phyloP scores from a whole-genome alignment of 1,139 yeast species.

The Yamadazyma blattariae region DNA sequence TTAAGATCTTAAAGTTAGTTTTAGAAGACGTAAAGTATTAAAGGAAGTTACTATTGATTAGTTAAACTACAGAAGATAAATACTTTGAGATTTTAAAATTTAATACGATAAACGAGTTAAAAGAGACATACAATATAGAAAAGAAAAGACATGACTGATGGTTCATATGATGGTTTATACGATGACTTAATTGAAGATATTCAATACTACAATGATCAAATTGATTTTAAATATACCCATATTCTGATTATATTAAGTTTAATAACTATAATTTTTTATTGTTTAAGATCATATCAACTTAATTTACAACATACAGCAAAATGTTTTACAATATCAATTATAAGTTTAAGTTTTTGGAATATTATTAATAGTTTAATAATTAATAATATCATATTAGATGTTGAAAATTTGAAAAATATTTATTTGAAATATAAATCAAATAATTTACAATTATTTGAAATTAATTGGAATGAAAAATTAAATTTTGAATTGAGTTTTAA shows the following conservation, averaged over 20 bases:
- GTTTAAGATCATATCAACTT: conserved; percentile 1
- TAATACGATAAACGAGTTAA: too few relatives aligned
- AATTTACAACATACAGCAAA: not conserved
- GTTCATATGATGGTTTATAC: too few relatives aligned
- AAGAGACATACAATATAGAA: too few relatives aligned
- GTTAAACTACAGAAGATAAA: too few relatives aligned
- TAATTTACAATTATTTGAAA: too few relatives aligned
- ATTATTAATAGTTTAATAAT: not conserved
- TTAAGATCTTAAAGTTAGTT: too few relatives aligned
- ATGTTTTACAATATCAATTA: not conserved
- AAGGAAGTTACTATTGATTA: too few relatives aligned
- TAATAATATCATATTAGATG: not conserved
- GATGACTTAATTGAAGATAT: conserved; percentile 2
- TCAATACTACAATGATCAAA: not conserved
- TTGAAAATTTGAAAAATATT: not conserved
- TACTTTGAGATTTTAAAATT: too few relatives aligned
- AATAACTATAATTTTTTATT: not conserved
- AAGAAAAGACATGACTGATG: too few relatives aligned
- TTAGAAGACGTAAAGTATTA: too few relatives aligned
- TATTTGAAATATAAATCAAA: too few relatives aligned
- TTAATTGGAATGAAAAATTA: not conserved
- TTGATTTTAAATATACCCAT: not conserved
- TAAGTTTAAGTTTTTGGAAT: conserved; percentile 4
- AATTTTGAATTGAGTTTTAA: not conserved
- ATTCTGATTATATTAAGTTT: conserved; percentile 2